phyloP scores from a whole-genome alignment of 768 basidiomycete species.

The Tephrocybe sp. region DNA sequence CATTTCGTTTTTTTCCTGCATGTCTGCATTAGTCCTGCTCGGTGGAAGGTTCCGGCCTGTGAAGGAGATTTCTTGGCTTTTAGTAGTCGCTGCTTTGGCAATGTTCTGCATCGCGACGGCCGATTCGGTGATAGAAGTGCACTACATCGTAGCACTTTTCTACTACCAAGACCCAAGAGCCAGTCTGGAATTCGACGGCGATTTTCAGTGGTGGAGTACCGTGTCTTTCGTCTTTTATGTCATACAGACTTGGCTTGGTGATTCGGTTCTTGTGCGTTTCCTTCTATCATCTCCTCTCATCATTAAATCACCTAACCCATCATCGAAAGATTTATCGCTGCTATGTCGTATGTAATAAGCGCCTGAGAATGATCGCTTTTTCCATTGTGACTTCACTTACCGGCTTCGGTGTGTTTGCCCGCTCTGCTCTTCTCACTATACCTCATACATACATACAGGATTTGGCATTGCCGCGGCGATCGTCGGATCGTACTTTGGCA shows the following conservation, averaged over 20 bases:
- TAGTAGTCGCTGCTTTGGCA: constrained; percentile 5
- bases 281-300: background rate
- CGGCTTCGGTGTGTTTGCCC: constrained; percentile 4
- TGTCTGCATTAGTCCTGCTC: constrained; percentile 1
- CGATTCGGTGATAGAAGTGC: constrained; percentile 6
- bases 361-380: background rate
- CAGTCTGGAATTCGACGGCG: background rate
- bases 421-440: background rate
- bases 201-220: constrained; percentile 12
- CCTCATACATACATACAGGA: background rate
- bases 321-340: constrained; percentile 14
- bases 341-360: constrained; percentile 11
- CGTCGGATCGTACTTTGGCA: background rate
- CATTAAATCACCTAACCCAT: background rate
- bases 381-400: constrained; percentile 8
- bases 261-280: constrained; percentile 9
- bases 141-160: constrained; percentile 4
- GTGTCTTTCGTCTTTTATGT: constrained; percentile 7
- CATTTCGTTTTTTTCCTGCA: constrained; percentile 11
- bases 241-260: constrained; percentile 11
- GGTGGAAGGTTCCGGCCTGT: background rate
- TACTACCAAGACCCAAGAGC: constrained; percentile 4
- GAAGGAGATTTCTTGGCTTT: constrained; percentile 1
- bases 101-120: constrained; percentile 10
- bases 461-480: constrained; percentile 10